These are phyloP conservation scores for Penicillium hordei DNA, from an alignment of 2,329 filamentous ascomycete genomes.

Conservation along the genomic window DNA sequence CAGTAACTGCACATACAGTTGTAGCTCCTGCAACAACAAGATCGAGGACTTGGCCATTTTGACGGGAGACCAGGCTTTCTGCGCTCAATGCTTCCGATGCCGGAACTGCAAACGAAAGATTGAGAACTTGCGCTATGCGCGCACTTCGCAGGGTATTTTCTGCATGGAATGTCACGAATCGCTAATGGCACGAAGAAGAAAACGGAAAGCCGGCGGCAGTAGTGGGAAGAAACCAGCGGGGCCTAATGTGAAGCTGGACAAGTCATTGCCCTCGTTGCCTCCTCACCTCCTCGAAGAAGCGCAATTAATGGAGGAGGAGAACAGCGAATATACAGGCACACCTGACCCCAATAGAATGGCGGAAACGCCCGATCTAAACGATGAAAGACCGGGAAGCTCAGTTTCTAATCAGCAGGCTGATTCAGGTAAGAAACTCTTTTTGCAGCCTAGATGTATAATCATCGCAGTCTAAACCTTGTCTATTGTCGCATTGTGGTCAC, in stretches of 20 bases:
- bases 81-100: slow-evolving; percentile 94
- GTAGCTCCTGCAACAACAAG: slow-evolving; percentile 93
- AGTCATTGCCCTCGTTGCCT: slow-evolving; percentile 87
- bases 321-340: slow-evolving; percentile 63
- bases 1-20: slow-evolving; percentile 99
- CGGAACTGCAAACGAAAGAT: slow-evolving; percentile 99
- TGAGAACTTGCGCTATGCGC: slow-evolving; percentile 94
- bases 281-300: slow-evolving; percentile 65
- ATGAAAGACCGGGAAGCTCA: slow-evolving; percentile 26
- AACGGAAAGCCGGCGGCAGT: slow-evolving; percentile 69
- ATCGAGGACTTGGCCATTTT: slow-evolving; percentile 97
- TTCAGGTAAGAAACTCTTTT: slow-evolving; percentile 31
- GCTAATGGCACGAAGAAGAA: slow-evolving; percentile 86
- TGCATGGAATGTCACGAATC: slow-evolving; percentile 99
- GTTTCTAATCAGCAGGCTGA: slow-evolving; percentile 28
- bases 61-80: slow-evolving; percentile 97
- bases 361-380: slow-evolving; percentile 17
- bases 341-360: slow-evolving; percentile 30
- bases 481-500: not conserved
- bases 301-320: slow-evolving; percentile 60
- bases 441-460: not conserved
- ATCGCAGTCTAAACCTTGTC: not conserved
- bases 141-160: slow-evolving; percentile 97
- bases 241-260: slow-evolving; percentile 69
- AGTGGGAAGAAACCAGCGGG: slow-evolving; percentile 42